phyloP scores from a whole-genome alignment of 106 monocot genomes.

The Platanthera zijinensis region DNA sequence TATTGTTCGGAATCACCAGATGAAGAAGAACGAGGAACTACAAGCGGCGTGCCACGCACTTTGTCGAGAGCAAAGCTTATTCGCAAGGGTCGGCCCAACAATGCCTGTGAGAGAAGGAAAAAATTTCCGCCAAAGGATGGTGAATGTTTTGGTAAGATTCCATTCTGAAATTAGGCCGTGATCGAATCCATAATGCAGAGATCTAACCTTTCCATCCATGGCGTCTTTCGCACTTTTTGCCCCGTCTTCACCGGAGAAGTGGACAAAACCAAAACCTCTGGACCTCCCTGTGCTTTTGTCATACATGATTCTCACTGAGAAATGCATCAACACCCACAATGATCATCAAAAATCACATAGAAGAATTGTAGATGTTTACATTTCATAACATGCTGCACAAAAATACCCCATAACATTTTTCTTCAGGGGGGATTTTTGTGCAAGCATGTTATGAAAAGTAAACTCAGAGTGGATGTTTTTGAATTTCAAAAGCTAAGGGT shows the following conservation, averaged over 20 bases:
- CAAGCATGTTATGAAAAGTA: too few relatives aligned
- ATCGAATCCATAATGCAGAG: background rate
- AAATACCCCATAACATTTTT: too few relatives aligned
- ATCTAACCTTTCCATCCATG: slow-evolving; percentile 89
- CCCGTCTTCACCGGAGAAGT: slow-evolving; percentile 47
- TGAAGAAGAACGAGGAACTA: slow-evolving; percentile 59
- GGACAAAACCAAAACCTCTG: slow-evolving; percentile 88
- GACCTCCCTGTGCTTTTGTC: slow-evolving; percentile 86
- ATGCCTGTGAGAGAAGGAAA: slow-evolving; percentile 31
- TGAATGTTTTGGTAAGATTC: background rate
- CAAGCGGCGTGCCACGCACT: slow-evolving; percentile 55
- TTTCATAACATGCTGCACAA: too few relatives aligned
- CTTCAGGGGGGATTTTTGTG: too few relatives aligned
- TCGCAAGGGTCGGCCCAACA: slow-evolving; percentile 74
- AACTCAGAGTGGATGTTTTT: too few relatives aligned
- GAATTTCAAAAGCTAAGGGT: too few relatives aligned
- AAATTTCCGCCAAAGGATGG: background rate
- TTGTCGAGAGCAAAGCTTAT: slow-evolving; percentile 78
- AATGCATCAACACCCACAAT: background rate
- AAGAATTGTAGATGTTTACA: too few relatives aligned
- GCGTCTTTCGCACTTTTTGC: slow-evolving; percentile 74
- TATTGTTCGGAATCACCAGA: slow-evolving; percentile 4
- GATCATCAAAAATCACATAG: background rate
- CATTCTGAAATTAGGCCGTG: background rate
- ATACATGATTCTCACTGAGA: slow-evolving; percentile 77